These are phyloP conservation scores for Ziziphus jujuba DNA, from an alignment of 306 rosid genomes.

Conservation along the genomic window DNA sequence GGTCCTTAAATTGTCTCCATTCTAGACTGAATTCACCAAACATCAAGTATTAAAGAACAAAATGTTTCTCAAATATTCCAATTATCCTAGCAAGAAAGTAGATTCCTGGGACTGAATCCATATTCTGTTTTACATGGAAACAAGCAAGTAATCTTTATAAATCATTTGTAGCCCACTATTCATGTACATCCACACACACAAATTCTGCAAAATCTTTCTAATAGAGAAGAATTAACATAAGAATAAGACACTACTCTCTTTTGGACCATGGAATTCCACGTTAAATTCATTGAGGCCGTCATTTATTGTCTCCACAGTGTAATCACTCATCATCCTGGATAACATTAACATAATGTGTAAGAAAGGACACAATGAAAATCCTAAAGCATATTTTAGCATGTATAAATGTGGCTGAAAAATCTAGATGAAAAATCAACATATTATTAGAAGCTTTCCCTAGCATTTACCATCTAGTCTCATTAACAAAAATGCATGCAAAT, in stretches of 20 bases:
- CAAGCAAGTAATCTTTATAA: neutral
- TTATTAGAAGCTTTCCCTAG: no score
- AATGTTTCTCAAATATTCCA: neutral
- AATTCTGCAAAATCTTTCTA: slow-evolving; percentile 2
- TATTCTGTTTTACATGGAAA: neutral
- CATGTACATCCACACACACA: neutral
- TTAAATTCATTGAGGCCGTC: slow-evolving; percentile 94
- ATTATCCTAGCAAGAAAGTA: neutral
- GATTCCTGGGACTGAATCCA: neutral
- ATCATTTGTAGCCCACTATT: neutral
- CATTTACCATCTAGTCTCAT: no score
- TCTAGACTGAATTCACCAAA: neutral
- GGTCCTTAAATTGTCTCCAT: neutral
- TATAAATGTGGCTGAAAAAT: slow-evolving; percentile 8
- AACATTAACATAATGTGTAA: slow-evolving; percentile 23
- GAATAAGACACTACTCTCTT: slow-evolving; percentile 72
- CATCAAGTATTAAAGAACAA: neutral
- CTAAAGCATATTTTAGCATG: slow-evolving; percentile 9
- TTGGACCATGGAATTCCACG: slow-evolving; percentile 97
- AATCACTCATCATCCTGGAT: slow-evolving; percentile 99
- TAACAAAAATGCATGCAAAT: neutral
- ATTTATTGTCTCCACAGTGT: slow-evolving; percentile 89
- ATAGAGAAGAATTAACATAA: slow-evolving; percentile 2
- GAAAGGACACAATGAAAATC: slow-evolving; percentile 11
- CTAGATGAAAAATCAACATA: neutral